Evolutionary conservation across 768 basidiomycete genomes (phyloP), one percentile per base, ranked within the genome.

Genomic region (Coprinopsis marcescibilis): DNA sequence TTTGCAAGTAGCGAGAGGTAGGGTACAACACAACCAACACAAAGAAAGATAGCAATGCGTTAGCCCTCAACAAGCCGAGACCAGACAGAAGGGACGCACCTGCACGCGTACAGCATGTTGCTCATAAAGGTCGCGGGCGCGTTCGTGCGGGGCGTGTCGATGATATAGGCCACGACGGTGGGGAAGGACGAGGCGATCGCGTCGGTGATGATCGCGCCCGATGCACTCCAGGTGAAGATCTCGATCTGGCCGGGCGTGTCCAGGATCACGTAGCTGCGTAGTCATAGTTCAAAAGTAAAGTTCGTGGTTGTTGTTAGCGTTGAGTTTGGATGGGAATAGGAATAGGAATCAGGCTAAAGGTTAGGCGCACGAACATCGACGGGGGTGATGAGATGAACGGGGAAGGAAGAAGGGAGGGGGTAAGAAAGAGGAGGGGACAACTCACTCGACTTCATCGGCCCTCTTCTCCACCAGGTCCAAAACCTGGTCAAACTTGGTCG

Each of bases 181-280:
- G 96, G 96, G 48, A 98, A 71, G 0, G 93, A 81, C 2, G 90
- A 89, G 1, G 96, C 96, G 33, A 99, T 75, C 14, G 96, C 90
- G 60, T 98, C 94, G 33, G 96, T 99, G 57, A 99, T 98, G 59
- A 99, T 99, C 10, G 95, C 85, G 3, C 96, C 96, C 37, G 94
- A 97, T 1, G 96, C 96, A 0, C 94, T 97, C 96, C 96, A 99
- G 41, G 96, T 99, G 62, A 99, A 99, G 54, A 98, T 99, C 67
- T 99, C 96, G 58, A 99, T 99, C 66, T 99, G 96, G 3, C 96
- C 96, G 4, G 96, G 96, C 0, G 96, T 99, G 58, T 99, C 96
- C 38, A 99, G 72, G 37, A 99, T 83, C 50, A 99, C 79, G 69
- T 98, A 86, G 57, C 95, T 97, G 58, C 26, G 34, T 55, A 35